Evolutionary conservation across 2,329 filamentous ascomycete species (phyloP).

Genomic region (Sporothrix luriei): DNA sequence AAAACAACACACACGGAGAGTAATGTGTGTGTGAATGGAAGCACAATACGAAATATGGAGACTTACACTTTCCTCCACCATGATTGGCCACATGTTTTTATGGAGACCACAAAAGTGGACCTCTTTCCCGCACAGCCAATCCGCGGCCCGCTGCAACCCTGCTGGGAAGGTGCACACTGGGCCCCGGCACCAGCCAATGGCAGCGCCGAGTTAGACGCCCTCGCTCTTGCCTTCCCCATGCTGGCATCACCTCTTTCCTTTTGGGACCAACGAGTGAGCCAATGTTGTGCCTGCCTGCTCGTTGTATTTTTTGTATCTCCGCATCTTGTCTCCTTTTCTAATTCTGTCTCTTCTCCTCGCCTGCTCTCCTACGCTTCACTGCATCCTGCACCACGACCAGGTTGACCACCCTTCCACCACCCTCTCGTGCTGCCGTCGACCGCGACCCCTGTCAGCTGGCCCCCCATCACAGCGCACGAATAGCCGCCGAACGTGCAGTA

Average conservation of each 20-base stretch:
- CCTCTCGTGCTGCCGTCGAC: background rate
- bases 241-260: slow-evolving; percentile 8
- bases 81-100: background rate
- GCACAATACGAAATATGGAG: background rate
- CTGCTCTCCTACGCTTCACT: background rate
- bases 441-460: slow-evolving; percentile 24
- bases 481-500: slow-evolving; percentile 35
- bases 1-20: background rate
- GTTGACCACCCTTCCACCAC: background rate
- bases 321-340: slow-evolving; percentile 1
- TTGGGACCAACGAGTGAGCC: background rate
- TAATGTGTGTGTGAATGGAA: background rate
- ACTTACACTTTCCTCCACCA: background rate
- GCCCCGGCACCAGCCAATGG: slow-evolving; percentile 30
- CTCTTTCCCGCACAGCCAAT: slow-evolving; percentile 21
- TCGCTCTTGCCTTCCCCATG: slow-evolving; percentile 10
- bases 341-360: background rate
- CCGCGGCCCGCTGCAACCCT: slow-evolving; percentile 22
- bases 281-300: background rate
- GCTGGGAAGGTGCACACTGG: background rate
- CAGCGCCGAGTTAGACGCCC: slow-evolving; percentile 33
- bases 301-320: background rate
- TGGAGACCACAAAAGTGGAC: background rate
- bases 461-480: slow-evolving; percentile 31
- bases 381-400: background rate